Conservation (phyloP, 2,329 filamentous ascomycete species). For the Kalmusia sp. region DNA sequence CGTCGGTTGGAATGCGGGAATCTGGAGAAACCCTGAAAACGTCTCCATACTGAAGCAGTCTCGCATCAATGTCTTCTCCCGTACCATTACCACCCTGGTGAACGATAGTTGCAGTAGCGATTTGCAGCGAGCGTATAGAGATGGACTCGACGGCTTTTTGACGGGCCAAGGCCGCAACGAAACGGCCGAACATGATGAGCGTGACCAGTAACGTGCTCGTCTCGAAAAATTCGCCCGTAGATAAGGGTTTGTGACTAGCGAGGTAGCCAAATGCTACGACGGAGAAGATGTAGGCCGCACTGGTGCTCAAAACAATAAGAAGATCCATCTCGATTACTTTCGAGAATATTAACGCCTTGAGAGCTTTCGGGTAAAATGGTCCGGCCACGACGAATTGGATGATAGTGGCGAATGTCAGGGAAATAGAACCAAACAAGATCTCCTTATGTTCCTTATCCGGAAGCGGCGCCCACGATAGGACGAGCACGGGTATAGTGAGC, state of each 20-base stretch:
- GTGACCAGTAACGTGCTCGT: slow-evolving; percentile 63
- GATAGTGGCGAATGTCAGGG: slow-evolving; percentile 69
- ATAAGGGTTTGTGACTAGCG: slow-evolving; percentile 44
- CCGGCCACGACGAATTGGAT: slow-evolving; percentile 70
- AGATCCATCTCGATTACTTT: slow-evolving; percentile 72
- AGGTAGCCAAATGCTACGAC: slow-evolving; percentile 56
- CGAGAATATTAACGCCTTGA: slow-evolving; percentile 67
- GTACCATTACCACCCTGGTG: slow-evolving; percentile 43
- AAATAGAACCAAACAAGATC: slow-evolving; percentile 61
- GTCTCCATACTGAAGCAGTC: slow-evolving; percentile 75
- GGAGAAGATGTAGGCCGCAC: slow-evolving; percentile 69
- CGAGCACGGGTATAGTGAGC: slow-evolving; percentile 57
- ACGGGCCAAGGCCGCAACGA: slow-evolving; percentile 55
- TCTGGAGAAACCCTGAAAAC: slow-evolving; percentile 69
- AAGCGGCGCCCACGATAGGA: slow-evolving; percentile 73
- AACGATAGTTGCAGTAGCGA: slow-evolving; percentile 59
- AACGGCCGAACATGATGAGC: slow-evolving; percentile 60
- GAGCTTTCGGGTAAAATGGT: slow-evolving; percentile 71
- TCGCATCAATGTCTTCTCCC: slow-evolving; percentile 65
- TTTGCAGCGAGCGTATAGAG: slow-evolving; percentile 65
- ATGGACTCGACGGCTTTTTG: slow-evolving; percentile 59
- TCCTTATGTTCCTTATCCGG: slow-evolving; percentile 44
- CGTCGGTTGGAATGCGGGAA: slow-evolving; percentile 70
- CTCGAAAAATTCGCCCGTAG: slow-evolving; percentile 59
- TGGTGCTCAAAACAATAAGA: slow-evolving; percentile 71